Evolutionary conservation across 495 filamentous ascomycete genomes (phyloP).

Genomic region (Apodospora peruviana): DNA sequence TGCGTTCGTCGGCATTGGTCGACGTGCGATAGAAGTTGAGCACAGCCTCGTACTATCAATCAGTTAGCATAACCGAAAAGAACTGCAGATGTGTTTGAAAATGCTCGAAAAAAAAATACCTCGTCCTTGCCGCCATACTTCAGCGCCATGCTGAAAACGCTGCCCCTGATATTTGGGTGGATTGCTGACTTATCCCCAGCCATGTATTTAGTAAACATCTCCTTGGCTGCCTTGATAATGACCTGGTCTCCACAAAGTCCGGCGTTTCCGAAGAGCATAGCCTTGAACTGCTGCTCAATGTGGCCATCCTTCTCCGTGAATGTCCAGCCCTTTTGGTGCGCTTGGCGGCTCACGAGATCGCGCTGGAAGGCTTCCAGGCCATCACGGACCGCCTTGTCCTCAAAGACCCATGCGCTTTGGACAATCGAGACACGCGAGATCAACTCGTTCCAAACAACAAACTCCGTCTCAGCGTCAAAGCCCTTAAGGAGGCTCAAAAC

Average conservation of each 20-base stretch:
- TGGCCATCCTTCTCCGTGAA: constrained; percentile 81
- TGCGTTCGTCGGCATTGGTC: constrained; percentile 88
- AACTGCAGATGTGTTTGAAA: background rate
- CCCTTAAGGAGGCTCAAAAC: constrained; percentile 78
- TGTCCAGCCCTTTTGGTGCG: constrained; percentile 81
- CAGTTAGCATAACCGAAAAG: constrained; percentile 9
- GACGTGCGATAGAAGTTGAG: constrained; percentile 79
- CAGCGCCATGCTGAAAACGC: constrained; percentile 66
- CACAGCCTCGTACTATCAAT: constrained; percentile 63
- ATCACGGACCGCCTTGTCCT: constrained; percentile 64
- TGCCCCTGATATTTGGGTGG: constrained; percentile 66
- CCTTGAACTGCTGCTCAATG: constrained; percentile 82
- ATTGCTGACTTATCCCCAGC: constrained; percentile 62
- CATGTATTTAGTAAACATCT: constrained; percentile 68
- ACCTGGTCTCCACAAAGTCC: constrained; percentile 60
- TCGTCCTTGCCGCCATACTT: constrained; percentile 68
- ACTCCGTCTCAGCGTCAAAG: constrained; percentile 78
- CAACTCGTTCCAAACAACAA: constrained; percentile 93
- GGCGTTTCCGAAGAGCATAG: constrained; percentile 61
- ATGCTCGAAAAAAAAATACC: constrained; percentile 36
- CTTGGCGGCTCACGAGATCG: constrained; percentile 65
- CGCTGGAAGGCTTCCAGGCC: constrained; percentile 78
- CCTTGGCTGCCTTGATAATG: constrained; percentile 57
- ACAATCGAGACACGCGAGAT: constrained; percentile 67
- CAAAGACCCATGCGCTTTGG: constrained; percentile 83